Percentiles rank a stretch among this genome's conserved stretches.
Conservation (phyloP, 139 green algal genomes). For the Limnomonas spitsbergensis region DNA sequence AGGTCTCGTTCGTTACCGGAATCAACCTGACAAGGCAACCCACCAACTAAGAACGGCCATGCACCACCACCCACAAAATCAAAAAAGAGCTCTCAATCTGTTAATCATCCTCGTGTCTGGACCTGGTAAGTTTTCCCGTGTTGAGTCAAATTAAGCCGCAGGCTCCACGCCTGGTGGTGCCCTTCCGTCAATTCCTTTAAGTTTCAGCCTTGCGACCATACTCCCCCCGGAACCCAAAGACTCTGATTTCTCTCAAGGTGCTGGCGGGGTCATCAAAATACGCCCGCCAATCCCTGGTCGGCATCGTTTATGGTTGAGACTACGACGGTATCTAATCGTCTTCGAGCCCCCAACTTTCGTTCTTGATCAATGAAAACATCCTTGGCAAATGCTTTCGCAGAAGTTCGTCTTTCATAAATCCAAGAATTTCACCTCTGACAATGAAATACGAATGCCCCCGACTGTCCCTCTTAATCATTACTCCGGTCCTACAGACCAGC, state of each 20-base stretch:
- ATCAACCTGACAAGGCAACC: constrained; percentile 94
- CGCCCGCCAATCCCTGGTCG: too few relatives aligned
- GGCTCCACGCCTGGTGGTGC: constrained; percentile 92
- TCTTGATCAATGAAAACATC: constrained; percentile 99
- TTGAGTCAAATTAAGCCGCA: constrained; percentile 97
- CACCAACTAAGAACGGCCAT: constrained; percentile 85
- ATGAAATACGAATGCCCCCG: constrained; percentile 99
- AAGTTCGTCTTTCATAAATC: constrained; percentile 99
- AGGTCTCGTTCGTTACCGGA: constrained; percentile 96
- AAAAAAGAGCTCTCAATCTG: constrained; percentile 95
- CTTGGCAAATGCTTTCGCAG: constrained; percentile 98
- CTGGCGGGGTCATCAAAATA: too few relatives aligned
- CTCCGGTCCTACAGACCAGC: too few relatives aligned
- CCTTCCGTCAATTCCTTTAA: constrained; percentile 96
- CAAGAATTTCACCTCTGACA: constrained; percentile 99
- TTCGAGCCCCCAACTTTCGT: constrained; percentile 99
- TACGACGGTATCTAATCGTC: constrained; percentile 99
- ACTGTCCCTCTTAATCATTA: constrained; percentile 99
- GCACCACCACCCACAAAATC: constrained; percentile 85
- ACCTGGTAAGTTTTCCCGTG: constrained; percentile 94
- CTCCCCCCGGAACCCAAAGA: constrained; percentile 95
- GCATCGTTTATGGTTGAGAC: too few relatives aligned
- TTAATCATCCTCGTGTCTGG: constrained; percentile 92
- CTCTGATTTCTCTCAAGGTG: constrained; percentile 99
- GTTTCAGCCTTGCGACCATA: constrained; percentile 95